A percentile compares a stretch with the other conserved stretches of the same genome.
Conservation (phyloP, 2,329 filamentous ascomycete genomes). For the Pseudogymnoascus sp. region DNA sequence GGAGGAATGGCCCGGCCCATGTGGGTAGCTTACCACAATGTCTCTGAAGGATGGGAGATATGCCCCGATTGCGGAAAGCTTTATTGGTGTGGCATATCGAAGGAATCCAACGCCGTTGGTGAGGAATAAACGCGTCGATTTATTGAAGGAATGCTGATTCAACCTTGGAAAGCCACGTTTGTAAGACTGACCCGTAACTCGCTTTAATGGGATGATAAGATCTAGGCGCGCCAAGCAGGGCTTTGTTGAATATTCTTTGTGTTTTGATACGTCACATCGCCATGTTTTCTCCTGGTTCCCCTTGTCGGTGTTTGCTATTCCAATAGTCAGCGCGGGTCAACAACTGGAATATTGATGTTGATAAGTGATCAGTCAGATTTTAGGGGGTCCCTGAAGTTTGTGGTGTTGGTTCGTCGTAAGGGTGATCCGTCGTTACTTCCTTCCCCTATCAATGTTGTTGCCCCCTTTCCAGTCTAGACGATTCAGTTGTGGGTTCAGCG, state of each 20-base stretch:
- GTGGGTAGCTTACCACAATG: conserved; percentile 5
- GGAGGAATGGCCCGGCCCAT: conserved; percentile 4
- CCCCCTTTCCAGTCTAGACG: neutral
- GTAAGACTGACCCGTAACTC: neutral
- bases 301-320: neutral
- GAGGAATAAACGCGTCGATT: neutral
- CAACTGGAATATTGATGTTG: neutral
- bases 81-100: neutral
- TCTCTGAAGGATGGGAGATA: neutral
- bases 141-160: neutral
- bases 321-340: neutral
- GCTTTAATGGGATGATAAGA: conserved; percentile 1
- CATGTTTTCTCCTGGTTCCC: neutral
- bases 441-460: neutral
- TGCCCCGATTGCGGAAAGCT: conserved; percentile 2
- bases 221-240: neutral
- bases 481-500: neutral
- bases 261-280: neutral
- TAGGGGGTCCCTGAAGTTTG: neutral
- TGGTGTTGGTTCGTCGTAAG: neutral
- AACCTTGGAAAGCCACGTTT: neutral
- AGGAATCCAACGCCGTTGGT: neutral
- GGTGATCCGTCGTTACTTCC: neutral
- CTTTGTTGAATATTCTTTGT: neutral
- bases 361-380: neutral